Evolutionary conservation across 371 early-diverging fungal genomes (phyloP), one percentile per base, ranked within the genome.

Genomic region (Blastocladiella emersonii): DNA sequence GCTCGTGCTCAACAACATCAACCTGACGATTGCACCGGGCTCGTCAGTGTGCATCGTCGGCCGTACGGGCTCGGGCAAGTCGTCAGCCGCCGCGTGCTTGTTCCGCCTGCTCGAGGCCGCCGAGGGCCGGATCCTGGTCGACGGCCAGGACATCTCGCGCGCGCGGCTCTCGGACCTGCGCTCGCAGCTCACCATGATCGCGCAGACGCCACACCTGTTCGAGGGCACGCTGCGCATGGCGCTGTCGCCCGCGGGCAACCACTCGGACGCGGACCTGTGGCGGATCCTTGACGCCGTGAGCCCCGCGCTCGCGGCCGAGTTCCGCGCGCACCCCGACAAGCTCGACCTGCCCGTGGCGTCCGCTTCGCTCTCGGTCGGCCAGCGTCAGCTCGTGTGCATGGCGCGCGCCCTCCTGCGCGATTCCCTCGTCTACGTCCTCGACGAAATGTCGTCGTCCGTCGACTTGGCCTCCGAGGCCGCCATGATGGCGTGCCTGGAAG

Each of bases 41-140:
- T 80, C 85, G 63, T 83, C 83, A 66, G 77, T 88, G 71, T 86
- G 85, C 34, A 81, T 91, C 51, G 98, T 99, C 19, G 99, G 99
- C 0, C 98, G 98, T 3, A 99, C 99, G 68, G 99, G 99, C n/a
- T 95, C 93, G 25, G 83, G 84, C 53, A 84, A 84, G 72, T 74
- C 76, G 3, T 81, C 83, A 0, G 64, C 84, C 43, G 64, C 82
- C 43, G 71, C 77, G 32, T 70, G 81, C n/a, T 67, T 88, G 34
- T 64, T 86, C 61, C 74, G 87, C 35, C 81, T 88, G 25, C 79
- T 85, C 21, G 86, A 86, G 65, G 72, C 77, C 0, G 72, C 76
- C 15, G 80, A 80, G 53, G 87, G 87, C 57, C 73, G 74, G 39
- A 84, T 89, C 44, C 59, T 75, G 60, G 80, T 89, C 49, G 89